Percentiles rank a stretch among this genome's conserved stretches.
Conservation (phyloP, 2,329 filamentous ascomycete genomes). For the Fusarium sp. region DNA sequence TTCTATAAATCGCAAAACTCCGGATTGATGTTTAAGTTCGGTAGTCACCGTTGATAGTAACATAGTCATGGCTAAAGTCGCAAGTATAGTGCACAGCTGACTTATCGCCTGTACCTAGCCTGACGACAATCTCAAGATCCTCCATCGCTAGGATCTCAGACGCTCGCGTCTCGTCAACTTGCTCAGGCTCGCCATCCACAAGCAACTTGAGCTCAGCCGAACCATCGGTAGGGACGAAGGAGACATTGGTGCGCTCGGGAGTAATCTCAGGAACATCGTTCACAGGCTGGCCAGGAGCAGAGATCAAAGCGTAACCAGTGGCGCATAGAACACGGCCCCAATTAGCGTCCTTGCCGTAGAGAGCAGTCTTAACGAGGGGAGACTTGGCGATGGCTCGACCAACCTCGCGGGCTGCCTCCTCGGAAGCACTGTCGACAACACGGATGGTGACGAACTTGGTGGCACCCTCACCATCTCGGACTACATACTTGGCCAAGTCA, state of each 20-base stretch:
- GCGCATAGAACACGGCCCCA: conserved; percentile 98
- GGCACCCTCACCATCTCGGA: conserved; percentile 95
- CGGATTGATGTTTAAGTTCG: conserved; percentile 62
- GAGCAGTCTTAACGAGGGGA: conserved; percentile 94
- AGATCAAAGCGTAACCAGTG: conserved; percentile 82
- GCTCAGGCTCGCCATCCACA: conserved; percentile 83
- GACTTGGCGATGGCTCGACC: conserved; percentile 91
- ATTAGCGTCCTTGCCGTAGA: conserved; percentile 98
- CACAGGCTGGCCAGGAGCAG: conserved; percentile 67
- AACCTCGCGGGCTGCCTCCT: conserved; percentile 80
- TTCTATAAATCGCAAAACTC: background rate
- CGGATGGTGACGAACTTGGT: conserved; percentile 98
- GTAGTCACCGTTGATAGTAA: conserved; percentile 77
- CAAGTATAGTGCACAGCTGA: conserved; percentile 86
- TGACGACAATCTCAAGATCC: conserved; percentile 83
- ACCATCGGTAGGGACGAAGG: conserved; percentile 83
- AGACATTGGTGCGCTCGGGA: conserved; percentile 80
- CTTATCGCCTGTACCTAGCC: conserved; percentile 75
- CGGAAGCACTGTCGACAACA: conserved; percentile 78
- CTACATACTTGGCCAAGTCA: conserved; percentile 90
- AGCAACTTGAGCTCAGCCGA: conserved; percentile 81
- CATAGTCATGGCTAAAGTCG: conserved; percentile 87
- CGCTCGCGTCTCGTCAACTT: conserved; percentile 81
- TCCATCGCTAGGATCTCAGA: conserved; percentile 82
- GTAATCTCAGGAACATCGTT: conserved; percentile 74